Conservation (phyloP, 805 yeast genomes). For the Ogataea trehalophila region DNA sequence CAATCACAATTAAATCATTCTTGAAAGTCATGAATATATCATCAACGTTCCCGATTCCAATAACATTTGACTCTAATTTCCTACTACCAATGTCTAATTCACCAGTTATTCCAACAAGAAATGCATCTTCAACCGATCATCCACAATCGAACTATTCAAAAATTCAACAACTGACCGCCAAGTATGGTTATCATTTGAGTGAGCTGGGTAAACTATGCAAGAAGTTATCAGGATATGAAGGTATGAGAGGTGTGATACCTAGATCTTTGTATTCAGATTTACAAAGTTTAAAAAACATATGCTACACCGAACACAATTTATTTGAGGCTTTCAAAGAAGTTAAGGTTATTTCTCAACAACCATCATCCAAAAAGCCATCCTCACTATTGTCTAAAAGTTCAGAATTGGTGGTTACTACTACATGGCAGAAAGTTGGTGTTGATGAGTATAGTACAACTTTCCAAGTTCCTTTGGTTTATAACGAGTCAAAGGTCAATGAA, state of each 20-base stretch:
- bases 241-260: conserved; percentile 4
- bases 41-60: conserved; percentile 30
- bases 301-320: conserved; percentile 3
- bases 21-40: conserved; percentile 8
- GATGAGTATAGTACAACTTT: conserved; percentile 1
- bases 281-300: conserved; percentile 22
- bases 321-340: not conserved
- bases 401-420: not conserved
- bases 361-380: too few species aligned
- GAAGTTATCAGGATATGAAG: not conserved
- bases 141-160: not conserved
- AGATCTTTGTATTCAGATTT: conserved; percentile 21
- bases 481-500: conserved; percentile 27
- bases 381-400: too few species aligned
- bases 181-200: conserved; percentile 3
- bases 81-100: not conserved
- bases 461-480: conserved; percentile 6
- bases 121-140: not conserved
- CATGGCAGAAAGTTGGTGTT: not conserved
- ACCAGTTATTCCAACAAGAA: not conserved
- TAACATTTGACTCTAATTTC: conserved; percentile 29
- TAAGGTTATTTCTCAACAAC: conserved; percentile 3
- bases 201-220: not conserved
- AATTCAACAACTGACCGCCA: conserved; percentile 1
- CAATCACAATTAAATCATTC: conserved; percentile 3